Conservation (phyloP, 768 basidiomycete genomes). For the Tulasnella calospora region DNA sequence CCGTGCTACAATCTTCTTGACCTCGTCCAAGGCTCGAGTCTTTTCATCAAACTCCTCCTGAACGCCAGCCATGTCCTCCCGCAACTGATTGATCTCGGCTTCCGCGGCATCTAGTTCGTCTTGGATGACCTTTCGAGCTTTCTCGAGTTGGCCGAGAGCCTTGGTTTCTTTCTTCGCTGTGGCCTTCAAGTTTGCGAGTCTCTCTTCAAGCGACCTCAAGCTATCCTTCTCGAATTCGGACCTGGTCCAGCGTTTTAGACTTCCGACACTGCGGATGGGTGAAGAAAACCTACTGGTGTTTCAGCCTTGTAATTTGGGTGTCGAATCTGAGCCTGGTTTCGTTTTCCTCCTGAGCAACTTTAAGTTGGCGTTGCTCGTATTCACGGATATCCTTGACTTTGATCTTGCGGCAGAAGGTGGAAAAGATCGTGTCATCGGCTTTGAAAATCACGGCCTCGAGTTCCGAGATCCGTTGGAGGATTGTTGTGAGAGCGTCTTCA, state of each 20-base stretch:
- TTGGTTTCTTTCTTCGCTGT: conserved; percentile 30
- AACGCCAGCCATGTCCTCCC: conserved; percentile 51
- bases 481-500: conserved; percentile 42
- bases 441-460: conserved; percentile 57
- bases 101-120: conserved; percentile 41
- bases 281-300: conserved; percentile 62
- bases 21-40: conserved; percentile 66
- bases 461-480: conserved; percentile 52
- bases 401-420: conserved; percentile 71
- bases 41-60: conserved; percentile 67
- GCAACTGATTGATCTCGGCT: conserved; percentile 55
- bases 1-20: conserved; percentile 63
- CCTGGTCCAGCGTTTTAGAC: conserved; percentile 41
- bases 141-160: conserved; percentile 13
- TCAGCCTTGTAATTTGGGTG: conserved; percentile 78
- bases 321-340: conserved; percentile 78
- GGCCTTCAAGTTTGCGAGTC: conserved; percentile 48
- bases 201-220: conserved; percentile 51
- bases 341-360: conserved; percentile 81
- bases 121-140: conserved; percentile 42
- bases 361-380: conserved; percentile 88
- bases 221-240: conserved; percentile 78
- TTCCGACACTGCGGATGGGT: not conserved
- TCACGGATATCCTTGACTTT: conserved; percentile 78
- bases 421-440: conserved; percentile 78